Conservation (phyloP, 306 rosid species). For the Trifolium pratense region DNA sequence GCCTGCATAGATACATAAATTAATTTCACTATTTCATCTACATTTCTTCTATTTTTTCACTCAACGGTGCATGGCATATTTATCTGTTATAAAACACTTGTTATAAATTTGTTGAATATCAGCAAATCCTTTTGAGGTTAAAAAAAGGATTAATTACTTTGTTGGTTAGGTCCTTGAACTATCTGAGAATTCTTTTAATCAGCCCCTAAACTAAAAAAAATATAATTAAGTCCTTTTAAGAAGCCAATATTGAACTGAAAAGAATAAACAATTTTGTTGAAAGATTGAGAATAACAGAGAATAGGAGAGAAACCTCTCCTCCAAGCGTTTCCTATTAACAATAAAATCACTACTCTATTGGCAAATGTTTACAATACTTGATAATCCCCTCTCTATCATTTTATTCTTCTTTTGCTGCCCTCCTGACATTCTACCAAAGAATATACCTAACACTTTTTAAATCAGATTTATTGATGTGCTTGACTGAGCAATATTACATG, state of each 20-base stretch:
- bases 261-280: no score
- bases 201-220: neutral
- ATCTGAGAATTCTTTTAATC: neutral
- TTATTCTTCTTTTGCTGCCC: no score
- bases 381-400: no score
- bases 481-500: constrained; percentile 33
- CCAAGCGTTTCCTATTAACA: no score
- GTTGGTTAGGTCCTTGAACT: neutral
- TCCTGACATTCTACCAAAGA: constrained; percentile 32
- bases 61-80: neutral
- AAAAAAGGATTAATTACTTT: neutral
- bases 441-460: constrained; percentile 15
- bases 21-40: neutral
- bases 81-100: constrained; percentile 23
- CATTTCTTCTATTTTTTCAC: neutral
- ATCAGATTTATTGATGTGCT: constrained; percentile 6
- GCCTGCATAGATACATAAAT: neutral
- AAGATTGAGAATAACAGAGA: no score
- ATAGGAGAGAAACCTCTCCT: no score
- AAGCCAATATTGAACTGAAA: no score
- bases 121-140: neutral
- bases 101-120: neutral
- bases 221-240: neutral
- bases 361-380: no score
- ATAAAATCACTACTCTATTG: no score